These are phyloP conservation scores for Aegilops umbellulata DNA, from an alignment of 176 grass and related monocot species.

Conservation along the genomic window DNA sequence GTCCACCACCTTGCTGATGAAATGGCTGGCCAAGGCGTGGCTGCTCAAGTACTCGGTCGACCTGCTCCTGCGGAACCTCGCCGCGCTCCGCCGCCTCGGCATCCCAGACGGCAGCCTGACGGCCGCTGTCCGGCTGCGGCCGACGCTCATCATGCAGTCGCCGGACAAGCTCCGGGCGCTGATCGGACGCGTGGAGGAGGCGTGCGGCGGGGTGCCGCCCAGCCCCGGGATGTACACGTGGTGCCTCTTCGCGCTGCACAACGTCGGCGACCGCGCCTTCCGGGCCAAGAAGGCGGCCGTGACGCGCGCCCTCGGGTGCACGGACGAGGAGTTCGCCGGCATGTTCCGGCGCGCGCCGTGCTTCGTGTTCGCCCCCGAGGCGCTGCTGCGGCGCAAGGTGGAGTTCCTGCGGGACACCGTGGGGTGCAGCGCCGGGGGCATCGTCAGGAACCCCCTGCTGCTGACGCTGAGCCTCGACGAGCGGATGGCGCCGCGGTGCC, in stretches of 20 bases:
- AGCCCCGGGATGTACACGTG: slow-evolving; percentile 31
- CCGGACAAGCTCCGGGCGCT: slow-evolving; percentile 15
- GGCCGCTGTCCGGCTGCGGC: background rate
- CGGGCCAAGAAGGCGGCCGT: slow-evolving; percentile 28
- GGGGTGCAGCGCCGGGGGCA: background rate
- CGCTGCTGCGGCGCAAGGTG: slow-evolving; percentile 38
- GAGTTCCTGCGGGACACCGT: slow-evolving; percentile 39
- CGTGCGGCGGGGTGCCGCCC: background rate
- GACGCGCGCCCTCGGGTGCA: slow-evolving; percentile 20
- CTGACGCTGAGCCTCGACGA: slow-evolving; percentile 48
- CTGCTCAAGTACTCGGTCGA: slow-evolving; percentile 33
- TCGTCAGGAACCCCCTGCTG: slow-evolving; percentile 29
- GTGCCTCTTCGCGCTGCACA: slow-evolving; percentile 21
- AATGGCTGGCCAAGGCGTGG: slow-evolving; percentile 36
- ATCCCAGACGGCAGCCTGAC: background rate
- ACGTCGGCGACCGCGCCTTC: slow-evolving; percentile 19
- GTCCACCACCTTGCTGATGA: slow-evolving; percentile 42
- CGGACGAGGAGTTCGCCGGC: slow-evolving; percentile 35
- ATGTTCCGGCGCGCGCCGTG: slow-evolving; percentile 44
- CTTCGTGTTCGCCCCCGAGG: slow-evolving; percentile 26
- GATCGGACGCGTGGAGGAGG: slow-evolving; percentile 18
- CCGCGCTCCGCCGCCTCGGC: background rate
- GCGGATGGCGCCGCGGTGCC: slow-evolving; percentile 45
- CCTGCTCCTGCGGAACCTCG: slow-evolving; percentile 20
- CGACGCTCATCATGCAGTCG: slow-evolving; percentile 18